Base-by-base conservation (phyloP, 2,329 filamentous ascomycete species). In the Penicillium sp. region DNA sequence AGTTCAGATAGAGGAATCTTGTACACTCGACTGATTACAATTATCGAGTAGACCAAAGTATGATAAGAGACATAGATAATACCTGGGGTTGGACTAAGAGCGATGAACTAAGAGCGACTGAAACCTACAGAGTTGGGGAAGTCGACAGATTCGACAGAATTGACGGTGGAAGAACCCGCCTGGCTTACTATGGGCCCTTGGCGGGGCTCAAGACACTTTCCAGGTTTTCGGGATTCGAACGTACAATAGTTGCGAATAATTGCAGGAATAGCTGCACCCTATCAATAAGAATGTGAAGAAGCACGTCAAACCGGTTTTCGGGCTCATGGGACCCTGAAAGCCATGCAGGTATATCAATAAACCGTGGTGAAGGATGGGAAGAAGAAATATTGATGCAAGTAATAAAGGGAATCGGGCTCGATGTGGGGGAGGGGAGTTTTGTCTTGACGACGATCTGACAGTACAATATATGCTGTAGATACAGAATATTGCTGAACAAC, bases 291-390 rank as follows among this genome's bases (percentile, higher is more conserved):
- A 13, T 41, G 44, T 54, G 51, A 54, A 53, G 51, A 50, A 50
- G 43, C 30, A n/a, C 16, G 46, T 50, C 18, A 44, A 54, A 40
- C 45, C 39, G 45, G 45, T 39, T 49, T 53, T 48, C 10, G 18
- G 35, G 42, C 41, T 40, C 41, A 47, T 55, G 48, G 53, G 29
- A 26, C 27, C 14, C 27, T 29, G 36, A 29, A 35, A 34, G 13
- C 7, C n/a, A 48, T 56, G 50, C 55, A 55, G 44, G 39, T 49
- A 43, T 39, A 44, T 36, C 51, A 50, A 54, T 50, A 50, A 43
- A 36, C 32, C 32, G 27, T 50, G 43, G 43, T 27, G 39, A 39
- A 34, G 6, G 4, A 32, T n/a, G 43, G 26, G 16, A 29, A 11
- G n/a, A 10, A 30, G 34, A 46, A 44, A 42, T 39, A 49, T 47